Evolutionary conservation across 345 rosid genomes (phyloP).

Genomic region (Reutealis trisperma): DNA sequence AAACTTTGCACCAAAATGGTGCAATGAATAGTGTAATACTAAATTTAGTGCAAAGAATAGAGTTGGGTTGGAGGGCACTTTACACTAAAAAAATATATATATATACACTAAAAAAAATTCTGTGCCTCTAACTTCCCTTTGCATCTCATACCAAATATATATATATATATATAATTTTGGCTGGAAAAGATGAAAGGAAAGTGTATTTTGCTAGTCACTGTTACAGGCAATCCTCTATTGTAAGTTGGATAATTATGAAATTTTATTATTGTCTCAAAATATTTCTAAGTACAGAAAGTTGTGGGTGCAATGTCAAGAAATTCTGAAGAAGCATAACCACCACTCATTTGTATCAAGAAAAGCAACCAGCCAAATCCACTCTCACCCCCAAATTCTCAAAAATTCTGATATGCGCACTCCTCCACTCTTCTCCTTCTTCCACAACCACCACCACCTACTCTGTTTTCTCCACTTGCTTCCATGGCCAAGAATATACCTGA

Average conservation of each 20-base stretch:
- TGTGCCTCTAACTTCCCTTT: no score
- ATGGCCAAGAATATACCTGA: slow-evolving; percentile 23
- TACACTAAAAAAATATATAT: no score
- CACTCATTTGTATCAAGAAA: slow-evolving; percentile 35
- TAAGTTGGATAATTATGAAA: neutral
- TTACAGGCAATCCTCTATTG: neutral
- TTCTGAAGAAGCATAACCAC: slow-evolving; percentile 23
- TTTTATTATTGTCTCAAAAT: no score
- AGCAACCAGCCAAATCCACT: slow-evolving; percentile 30
- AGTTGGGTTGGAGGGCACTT: no score
- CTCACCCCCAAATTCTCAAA: neutral
- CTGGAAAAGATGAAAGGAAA: neutral
- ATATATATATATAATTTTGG: neutral
- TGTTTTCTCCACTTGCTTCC: slow-evolving; percentile 13
- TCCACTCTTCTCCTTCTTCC: slow-evolving; percentile 6
- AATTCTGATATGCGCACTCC: slow-evolving; percentile 12
- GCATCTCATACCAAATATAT: no score
- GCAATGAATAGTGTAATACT: no score
- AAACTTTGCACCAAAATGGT: no score
- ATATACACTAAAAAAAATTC: no score
- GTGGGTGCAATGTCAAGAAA: slow-evolving; percentile 1
- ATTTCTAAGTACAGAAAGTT: neutral
- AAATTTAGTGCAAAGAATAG: no score
- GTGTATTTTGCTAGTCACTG: neutral
- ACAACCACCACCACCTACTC: slow-evolving; percentile 9